A percentile compares a stretch with the other conserved stretches of the same genome.
Evolutionary conservation across 1,139 yeast genomes (phyloP).

Genomic region (Lodderomyces orthopsilosis): DNA sequence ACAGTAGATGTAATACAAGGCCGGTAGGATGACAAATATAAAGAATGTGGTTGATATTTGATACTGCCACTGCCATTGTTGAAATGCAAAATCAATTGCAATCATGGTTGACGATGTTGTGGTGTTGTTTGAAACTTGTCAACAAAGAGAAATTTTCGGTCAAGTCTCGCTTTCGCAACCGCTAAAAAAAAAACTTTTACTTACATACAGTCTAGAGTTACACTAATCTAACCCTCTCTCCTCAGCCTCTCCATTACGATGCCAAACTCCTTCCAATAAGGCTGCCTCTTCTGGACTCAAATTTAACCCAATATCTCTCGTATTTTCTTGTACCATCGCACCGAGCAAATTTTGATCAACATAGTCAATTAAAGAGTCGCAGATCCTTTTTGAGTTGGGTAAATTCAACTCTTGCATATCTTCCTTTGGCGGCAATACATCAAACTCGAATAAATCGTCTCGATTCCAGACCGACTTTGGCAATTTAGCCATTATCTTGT

Average conservation of each 20-base stretch:
- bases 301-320: constrained; percentile 26
- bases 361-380: constrained; percentile 34
- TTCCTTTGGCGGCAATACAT: constrained; percentile 52
- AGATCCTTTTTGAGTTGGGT: constrained; percentile 13
- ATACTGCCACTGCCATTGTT: constrained; percentile 48
- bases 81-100: constrained; percentile 42
- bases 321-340: constrained; percentile 31
- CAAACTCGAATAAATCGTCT: constrained; percentile 65
- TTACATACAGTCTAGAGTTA: not conserved
- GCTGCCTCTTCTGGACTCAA: constrained; percentile 17
- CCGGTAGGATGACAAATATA: constrained; percentile 39
- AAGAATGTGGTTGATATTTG: constrained; percentile 49
- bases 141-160: not conserved
- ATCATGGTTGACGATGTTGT: constrained; percentile 32
- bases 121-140: not conserved
- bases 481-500: constrained; percentile 63
- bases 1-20: constrained; percentile 36
- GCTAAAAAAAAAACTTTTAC: too few relatives aligned
- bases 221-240: too few relatives aligned
- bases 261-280: not conserved
- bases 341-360: constrained; percentile 43
- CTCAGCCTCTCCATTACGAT: not conserved
- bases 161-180: too few relatives aligned
- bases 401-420: constrained; percentile 6
- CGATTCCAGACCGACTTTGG: constrained; percentile 62